Percentiles rank a stretch among this genome's conserved stretches.
These are phyloP conservation scores for Pueraria montana DNA, from an alignment of 306 rosid genomes.

Conservation along the genomic window DNA sequence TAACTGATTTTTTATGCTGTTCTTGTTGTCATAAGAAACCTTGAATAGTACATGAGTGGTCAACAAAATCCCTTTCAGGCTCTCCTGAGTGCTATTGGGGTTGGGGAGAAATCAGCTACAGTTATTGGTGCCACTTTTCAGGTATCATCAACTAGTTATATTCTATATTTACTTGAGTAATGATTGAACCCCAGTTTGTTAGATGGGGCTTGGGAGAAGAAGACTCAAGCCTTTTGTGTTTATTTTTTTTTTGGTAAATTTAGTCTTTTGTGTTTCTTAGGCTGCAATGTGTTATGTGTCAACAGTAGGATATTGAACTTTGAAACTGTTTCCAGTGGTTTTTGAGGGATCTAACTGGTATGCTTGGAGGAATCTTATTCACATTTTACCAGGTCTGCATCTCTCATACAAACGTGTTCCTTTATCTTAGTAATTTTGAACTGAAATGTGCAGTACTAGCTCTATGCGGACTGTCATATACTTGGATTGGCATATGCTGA, in stretches of 20 bases:
- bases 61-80: constrained; percentile 63
- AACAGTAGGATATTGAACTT: constrained; percentile 40
- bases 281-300: constrained; percentile 37
- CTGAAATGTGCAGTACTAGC: constrained; percentile 16
- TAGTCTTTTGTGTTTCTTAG: constrained; percentile 39
- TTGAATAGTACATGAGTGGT: constrained; percentile 14
- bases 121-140: constrained; percentile 98
- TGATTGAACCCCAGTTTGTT: constrained; percentile 29
- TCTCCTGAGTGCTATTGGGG: constrained; percentile 94
- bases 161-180: constrained; percentile 20
- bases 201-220: constrained; percentile 44
- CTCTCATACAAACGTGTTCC: constrained; percentile 15
- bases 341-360: constrained; percentile 96
- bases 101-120: constrained; percentile 97
- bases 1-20: neutral
- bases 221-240: constrained; percentile 15
- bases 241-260: neutral
- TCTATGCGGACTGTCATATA: neutral
- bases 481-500: constrained; percentile 24
- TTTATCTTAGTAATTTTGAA: constrained; percentile 29
- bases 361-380: constrained; percentile 98
- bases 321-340: constrained; percentile 85
- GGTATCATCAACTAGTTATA: constrained; percentile 59
- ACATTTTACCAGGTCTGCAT: constrained; percentile 88
- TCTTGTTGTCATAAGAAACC: neutral